Evolutionary conservation across 108 stramenopile species (phyloP).

Genomic region (Ochromonas danica): DNA sequence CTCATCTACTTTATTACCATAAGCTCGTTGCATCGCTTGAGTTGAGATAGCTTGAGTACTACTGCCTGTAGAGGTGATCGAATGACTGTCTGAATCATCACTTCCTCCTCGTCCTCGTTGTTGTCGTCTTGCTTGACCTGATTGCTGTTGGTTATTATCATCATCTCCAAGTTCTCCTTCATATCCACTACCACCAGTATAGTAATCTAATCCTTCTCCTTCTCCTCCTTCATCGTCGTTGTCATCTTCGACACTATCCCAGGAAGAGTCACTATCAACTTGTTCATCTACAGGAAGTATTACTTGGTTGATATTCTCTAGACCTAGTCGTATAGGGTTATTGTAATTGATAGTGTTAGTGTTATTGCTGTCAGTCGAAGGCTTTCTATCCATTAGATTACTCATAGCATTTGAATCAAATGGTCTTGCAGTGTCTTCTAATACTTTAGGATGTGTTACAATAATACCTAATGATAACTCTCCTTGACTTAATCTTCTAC

Average conservation of each 20-base stretch:
- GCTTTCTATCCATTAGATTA: too few relatives aligned
- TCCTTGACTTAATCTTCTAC: neutral
- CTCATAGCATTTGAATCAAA: too few relatives aligned
- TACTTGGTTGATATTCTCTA: too few relatives aligned
- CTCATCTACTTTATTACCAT: slow-evolving; percentile 19
- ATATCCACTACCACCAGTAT: neutral
- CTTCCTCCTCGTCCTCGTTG: neutral
- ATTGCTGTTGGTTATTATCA: neutral
- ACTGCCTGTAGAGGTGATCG: neutral
- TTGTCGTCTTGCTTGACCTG: neutral
- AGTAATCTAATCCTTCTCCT: neutral
- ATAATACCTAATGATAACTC: neutral
- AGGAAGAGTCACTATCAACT: too few relatives aligned
- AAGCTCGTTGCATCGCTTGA: neutral
- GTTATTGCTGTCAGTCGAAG: too few relatives aligned
- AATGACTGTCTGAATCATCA: neutral
- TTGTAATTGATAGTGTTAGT: too few relatives aligned
- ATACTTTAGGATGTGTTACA: slow-evolving; percentile 1
- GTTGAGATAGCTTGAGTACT: neutral
- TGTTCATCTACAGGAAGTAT: too few relatives aligned
- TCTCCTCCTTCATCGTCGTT: too few relatives aligned
- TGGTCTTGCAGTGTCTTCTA: too few relatives aligned
- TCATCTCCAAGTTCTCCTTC: neutral
- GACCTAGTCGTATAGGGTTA: too few relatives aligned
- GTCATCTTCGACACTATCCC: too few relatives aligned